Evolutionary conservation across 225 moss, liverwort and hornwort genomes (phyloP), one percentile per base, ranked within the genome.

Genomic region (Climacium dendroides): DNA sequence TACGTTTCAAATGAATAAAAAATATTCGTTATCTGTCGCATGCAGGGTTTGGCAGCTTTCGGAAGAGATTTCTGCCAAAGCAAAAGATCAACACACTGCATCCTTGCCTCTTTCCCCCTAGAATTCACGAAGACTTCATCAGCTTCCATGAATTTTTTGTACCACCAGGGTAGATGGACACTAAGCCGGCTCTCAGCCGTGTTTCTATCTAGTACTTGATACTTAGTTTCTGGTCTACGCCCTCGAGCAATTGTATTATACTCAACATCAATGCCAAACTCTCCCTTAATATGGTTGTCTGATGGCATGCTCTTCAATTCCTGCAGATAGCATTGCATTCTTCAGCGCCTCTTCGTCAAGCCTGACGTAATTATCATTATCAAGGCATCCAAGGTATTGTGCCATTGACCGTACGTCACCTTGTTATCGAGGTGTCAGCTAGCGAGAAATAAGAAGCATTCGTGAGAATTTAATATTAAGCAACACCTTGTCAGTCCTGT

Each of bases 301-400:
- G 62, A 69, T 70, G 54, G 69, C 62, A 55, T 79, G 86, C 83
- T 79, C 80, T 86, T 90, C 82, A 82, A 83, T 75, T 58, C 61
- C 83, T 89, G 69, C 89, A 89, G 89, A 86, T 67, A 75, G 83
- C 61, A 84, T 80, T 84, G 87, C 79, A 54, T 89, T 86, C 74
- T 60, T 43, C 52, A 32, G 45, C 57, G 19, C 47, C 74, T 60
- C 53, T 30, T 39, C 32, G 37, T 91, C 79, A 86, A 86, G 67
- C 64, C 53, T 86, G 88, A 89, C 80, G 15, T 29, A 48, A 41
- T 32, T 69, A 50, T 81, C 85, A 78, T 74, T 32, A 34, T 65
- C 87, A 73, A 84, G 57, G 65, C n/a, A 63, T 57, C 48, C 81
- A 82, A 55, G 69, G 61, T 28, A 70, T 37, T 53, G 64, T 41